These are phyloP conservation scores for Colletotrichum higginsianum DNA, from an alignment of 2,329 filamentous ascomycete species.

Conservation along the genomic window DNA sequence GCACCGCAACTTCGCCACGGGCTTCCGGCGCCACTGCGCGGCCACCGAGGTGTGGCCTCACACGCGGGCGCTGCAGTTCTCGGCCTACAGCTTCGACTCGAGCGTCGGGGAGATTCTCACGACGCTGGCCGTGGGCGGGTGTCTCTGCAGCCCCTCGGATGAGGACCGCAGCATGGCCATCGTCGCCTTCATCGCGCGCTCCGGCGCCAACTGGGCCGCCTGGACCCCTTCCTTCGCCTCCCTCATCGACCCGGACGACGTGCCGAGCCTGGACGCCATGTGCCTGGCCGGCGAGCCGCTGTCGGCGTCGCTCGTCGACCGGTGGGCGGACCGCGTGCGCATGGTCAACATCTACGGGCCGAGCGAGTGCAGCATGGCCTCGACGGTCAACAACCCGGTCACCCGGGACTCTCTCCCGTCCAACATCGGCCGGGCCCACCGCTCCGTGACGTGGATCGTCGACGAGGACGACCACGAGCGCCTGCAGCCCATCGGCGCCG, in stretches of 20 bases:
- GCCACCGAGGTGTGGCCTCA: not conserved
- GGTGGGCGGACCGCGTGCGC: constrained; percentile 42
- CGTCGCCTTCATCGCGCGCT: constrained; percentile 62
- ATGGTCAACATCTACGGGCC: constrained; percentile 48
- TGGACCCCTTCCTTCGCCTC: constrained; percentile 71
- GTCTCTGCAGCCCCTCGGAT: constrained; percentile 70
- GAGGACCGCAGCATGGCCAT: constrained; percentile 65
- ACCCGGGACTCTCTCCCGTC: not conserved
- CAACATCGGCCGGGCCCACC: not conserved
- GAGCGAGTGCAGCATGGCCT: constrained; percentile 43
- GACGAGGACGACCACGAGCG: not conserved
- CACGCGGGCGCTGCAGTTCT: constrained; percentile 59
- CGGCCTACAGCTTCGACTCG: constrained; percentile 67
- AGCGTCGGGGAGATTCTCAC: constrained; percentile 67
- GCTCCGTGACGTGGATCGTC: not conserved
- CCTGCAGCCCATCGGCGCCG: not conserved
- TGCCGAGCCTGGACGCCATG: constrained; percentile 56
- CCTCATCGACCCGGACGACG: constrained; percentile 53
- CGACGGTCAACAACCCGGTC: not conserved
- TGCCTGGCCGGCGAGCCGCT: constrained; percentile 48
- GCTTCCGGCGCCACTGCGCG: not conserved
- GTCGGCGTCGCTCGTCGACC: constrained; percentile 39
- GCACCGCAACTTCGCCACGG: constrained; percentile 1
- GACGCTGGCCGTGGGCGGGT: constrained; percentile 68
- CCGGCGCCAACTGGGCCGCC: constrained; percentile 66